These are phyloP conservation scores for Babesia gibsoni DNA, from an alignment of 169 alveolate genomes.

Conservation along the genomic window DNA sequence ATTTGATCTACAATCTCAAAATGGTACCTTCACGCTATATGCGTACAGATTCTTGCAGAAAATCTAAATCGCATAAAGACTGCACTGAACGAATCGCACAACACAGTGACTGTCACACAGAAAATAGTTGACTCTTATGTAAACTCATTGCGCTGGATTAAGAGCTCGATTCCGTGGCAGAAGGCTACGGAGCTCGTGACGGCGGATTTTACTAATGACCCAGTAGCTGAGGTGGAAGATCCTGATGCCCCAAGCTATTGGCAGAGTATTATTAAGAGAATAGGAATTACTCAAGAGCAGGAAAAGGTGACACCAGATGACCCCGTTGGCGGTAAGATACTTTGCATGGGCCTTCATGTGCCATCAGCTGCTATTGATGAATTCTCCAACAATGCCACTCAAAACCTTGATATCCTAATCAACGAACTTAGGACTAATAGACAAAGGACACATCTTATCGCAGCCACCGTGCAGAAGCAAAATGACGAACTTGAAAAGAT, in stretches of 20 bases:
- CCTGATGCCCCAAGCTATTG: neutral
- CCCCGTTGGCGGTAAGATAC: conserved; percentile 4
- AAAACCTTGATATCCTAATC: conserved; percentile 33
- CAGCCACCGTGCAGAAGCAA: conserved; percentile 28
- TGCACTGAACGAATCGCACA: conserved; percentile 39
- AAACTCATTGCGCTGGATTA: conserved; percentile 49
- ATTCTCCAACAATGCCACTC: conserved; percentile 16
- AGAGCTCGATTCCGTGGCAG: conserved; percentile 39
- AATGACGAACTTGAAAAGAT: conserved; percentile 50
- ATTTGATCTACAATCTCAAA: conserved; percentile 51
- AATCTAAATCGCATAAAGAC: conserved; percentile 42
- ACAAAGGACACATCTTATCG: conserved; percentile 31
- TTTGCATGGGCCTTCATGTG: neutral
- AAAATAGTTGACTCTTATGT: conserved; percentile 47
- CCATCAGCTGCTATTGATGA: conserved; percentile 27
- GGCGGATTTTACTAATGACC: neutral
- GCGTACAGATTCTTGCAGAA: neutral
- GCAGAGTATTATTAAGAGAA: neutral
- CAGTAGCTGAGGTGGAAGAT: neutral
- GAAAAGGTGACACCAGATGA: neutral
- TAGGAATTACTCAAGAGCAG: neutral
- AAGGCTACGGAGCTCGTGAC: neutral
- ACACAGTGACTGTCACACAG: conserved; percentile 36
- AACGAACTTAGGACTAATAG: conserved; percentile 34
- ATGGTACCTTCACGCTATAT: conserved; percentile 17